phyloP scores from a whole-genome alignment of 2,329 filamentous ascomycete genomes.

The Diaporthe sp. region DNA sequence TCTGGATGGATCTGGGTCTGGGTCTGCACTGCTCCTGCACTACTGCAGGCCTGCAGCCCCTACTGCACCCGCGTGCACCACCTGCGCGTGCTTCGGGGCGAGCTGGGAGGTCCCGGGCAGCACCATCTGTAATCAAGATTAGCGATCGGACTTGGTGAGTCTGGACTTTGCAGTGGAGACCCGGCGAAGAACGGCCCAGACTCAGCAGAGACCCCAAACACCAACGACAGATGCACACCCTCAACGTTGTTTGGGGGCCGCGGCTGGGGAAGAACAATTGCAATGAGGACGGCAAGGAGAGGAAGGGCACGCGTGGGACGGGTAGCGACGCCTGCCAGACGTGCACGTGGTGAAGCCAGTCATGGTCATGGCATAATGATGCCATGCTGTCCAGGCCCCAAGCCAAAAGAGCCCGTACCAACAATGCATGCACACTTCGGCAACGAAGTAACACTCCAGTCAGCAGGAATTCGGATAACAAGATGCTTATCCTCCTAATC shows the following conservation, averaged over 20 bases:
- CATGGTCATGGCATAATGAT: too few relatives aligned
- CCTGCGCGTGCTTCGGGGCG: constrained; percentile 9
- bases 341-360: background rate
- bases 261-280: background rate
- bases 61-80: constrained; percentile 23
- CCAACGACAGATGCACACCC: background rate
- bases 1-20: constrained; percentile 28
- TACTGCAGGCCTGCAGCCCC: constrained; percentile 24
- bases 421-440: background rate
- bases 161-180: constrained; percentile 39
- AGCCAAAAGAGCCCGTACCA: too few relatives aligned
- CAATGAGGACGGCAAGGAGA: background rate
- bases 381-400: too few relatives aligned
- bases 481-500: background rate
- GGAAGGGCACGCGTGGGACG: background rate
- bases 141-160: constrained; percentile 34
- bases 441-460: background rate
- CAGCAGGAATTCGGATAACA: background rate
- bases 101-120: constrained; percentile 23
- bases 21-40: constrained; percentile 26
- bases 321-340: background rate
- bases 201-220: constrained; percentile 15
- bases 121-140: constrained; percentile 34
- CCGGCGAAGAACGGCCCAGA: constrained; percentile 29
- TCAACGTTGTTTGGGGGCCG: background rate